Evolutionary conservation across 129 eudicot genomes (phyloP).

Genomic region (Lonicera japonica): DNA sequence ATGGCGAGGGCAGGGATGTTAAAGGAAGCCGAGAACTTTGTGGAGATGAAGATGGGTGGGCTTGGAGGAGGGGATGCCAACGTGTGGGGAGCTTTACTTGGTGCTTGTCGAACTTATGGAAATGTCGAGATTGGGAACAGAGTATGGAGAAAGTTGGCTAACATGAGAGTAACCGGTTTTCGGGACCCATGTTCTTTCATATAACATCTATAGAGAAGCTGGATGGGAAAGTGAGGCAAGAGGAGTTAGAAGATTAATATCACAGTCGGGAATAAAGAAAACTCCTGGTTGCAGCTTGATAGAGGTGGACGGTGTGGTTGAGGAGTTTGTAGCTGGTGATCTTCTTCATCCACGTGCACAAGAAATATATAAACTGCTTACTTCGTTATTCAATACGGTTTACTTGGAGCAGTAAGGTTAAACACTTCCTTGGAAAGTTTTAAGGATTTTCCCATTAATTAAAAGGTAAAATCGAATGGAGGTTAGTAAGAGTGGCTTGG

Average conservation of each 20-base stretch:
- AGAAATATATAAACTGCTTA: constrained; percentile 29
- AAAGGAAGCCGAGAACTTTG: constrained; percentile 44
- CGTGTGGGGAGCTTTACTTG: constrained; percentile 57
- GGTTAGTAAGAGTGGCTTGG: no score
- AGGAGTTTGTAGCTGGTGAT: constrained; percentile 48
- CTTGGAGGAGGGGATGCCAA: constrained; percentile 38
- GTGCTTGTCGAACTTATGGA: constrained; percentile 48
- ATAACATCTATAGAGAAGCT: constrained; percentile 54
- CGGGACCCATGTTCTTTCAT: constrained; percentile 48
- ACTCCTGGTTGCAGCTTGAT: constrained; percentile 52
- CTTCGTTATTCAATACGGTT: constrained; percentile 25
- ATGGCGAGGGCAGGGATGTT: constrained; percentile 47
- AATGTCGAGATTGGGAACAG: constrained; percentile 37
- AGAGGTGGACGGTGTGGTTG: constrained; percentile 46
- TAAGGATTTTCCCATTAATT: no score
- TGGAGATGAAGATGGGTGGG: constrained; percentile 35
- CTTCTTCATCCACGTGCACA: constrained; percentile 18
- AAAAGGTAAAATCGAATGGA: no score
- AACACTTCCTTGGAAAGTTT: background rate
- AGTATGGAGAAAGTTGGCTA: constrained; percentile 37
- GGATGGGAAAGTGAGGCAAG: constrained; percentile 55
- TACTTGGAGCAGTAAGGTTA: background rate
- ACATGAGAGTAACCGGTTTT: constrained; percentile 28
- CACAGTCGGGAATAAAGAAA: constrained; percentile 38
- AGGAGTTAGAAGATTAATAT: constrained; percentile 29